Evolutionary conservation across 352 stramenopile species (phyloP), one percentile per base, ranked within the genome.

Genomic region (Globisporangium perplexum): DNA sequence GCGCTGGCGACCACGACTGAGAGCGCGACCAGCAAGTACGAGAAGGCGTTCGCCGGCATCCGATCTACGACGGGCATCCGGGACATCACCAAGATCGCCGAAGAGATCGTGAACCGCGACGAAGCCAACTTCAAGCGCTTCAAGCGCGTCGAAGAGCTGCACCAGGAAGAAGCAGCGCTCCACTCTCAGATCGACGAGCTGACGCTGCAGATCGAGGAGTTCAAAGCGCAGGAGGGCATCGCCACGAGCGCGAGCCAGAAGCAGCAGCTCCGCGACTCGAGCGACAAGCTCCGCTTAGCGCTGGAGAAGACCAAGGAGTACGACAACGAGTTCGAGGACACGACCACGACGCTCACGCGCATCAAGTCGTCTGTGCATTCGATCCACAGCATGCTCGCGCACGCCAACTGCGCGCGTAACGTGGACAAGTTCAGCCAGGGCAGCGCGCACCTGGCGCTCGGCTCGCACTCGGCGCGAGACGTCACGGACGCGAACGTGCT

Each of bases 91-190:
- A 66, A 69, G 49, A 64, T 91, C 26, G 68, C 77, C 15, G 52
- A 68, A 3, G 77, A 79, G 28, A 72, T 91, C 46, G 49, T 81
- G 14, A 47, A 53, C 43, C 82, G 80, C 17, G 81, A 91, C 52
- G 81, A 86, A 47, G 74, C 76, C 41, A 91, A 91, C 49, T 91
- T 91, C 47, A 83, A 89, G 62, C 79, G 75, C 23, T 91, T 91
- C 57, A 83, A 86, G 57, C 77, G 73, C 33, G 78, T 88, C 12
- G 81, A 91, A 46, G 74, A 78, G 42, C 52, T 91, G 8, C 73
- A 84, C 42, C 66, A 69, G 8, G 81, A 91, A 41, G 71, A 88
- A 47, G 72, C 72, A 0, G 54, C 61, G 12, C 47, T 90, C 11
- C 74, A 80, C 36, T 58, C 57, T 0, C 70, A 90, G 54, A 59